Evolutionary conservation across 805 yeast species (phyloP).

Genomic region (Geotrichum ghanense): DNA sequence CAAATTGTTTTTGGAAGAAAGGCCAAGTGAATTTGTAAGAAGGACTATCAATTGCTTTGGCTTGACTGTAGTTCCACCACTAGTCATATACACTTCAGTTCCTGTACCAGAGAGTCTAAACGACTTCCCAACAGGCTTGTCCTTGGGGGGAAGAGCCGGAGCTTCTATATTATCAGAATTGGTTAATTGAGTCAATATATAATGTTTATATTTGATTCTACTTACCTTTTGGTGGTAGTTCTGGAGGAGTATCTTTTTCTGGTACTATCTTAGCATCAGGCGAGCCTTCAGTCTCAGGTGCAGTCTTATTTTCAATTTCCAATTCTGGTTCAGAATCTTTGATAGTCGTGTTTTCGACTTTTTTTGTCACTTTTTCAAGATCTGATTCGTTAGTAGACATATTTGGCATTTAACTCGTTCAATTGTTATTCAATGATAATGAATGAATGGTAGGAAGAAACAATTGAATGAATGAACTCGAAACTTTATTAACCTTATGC

Average conservation of each 20-base stretch:
- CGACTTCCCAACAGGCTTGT: conserved; percentile 11
- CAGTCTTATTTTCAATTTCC: too few relatives aligned
- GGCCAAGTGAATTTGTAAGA: conserved; percentile 24
- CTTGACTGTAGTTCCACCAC: conserved; percentile 2
- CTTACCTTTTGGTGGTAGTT: not conserved
- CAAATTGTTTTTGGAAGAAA: conserved; percentile 20
- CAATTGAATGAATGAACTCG: too few relatives aligned
- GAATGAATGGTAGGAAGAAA: too few relatives aligned
- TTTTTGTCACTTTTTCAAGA: too few relatives aligned
- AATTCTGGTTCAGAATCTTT: too few relatives aligned
- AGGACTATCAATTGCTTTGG: conserved; percentile 12
- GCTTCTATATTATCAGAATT: not conserved
- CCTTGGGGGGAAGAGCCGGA: not conserved
- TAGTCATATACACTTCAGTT: conserved; percentile 16
- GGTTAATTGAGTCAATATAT: not conserved
- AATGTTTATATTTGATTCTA: not conserved
- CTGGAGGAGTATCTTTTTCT: not conserved
- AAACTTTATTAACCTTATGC: too few relatives aligned
- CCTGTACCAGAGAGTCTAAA: conserved; percentile 15
- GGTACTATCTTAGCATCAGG: not conserved
- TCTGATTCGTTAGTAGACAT: too few relatives aligned
- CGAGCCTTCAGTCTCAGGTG: too few relatives aligned
- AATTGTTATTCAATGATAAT: too few relatives aligned
- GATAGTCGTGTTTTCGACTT: too few relatives aligned
- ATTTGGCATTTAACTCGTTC: too few relatives aligned